Evolutionary conservation across 2,329 filamentous ascomycete genomes (phyloP), one percentile per base, ranked within the genome.

Genomic region (Colletotrichum sp.): DNA sequence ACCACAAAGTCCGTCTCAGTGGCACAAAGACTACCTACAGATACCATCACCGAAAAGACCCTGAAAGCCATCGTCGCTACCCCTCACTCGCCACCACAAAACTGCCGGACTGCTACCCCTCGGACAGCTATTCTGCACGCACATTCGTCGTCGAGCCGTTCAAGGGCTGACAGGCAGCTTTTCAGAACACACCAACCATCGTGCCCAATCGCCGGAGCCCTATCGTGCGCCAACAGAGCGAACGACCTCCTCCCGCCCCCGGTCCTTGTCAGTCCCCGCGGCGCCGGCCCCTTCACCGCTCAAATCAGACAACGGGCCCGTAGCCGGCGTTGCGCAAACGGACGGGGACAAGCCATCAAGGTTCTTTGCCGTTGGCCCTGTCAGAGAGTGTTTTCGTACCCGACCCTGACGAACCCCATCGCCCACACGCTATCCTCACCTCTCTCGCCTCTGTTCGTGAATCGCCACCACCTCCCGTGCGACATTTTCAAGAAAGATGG

Each of bases 251-350:
- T 55, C 32, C 30, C 57, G 32, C 55, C 69, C 72, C 73, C 63
- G 32, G 63, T 68, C 73, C 73, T 34, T 76, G 73, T 49, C 32
- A 60, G 59, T 26, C 64, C 59, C 49, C 34, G 72, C 69, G 69
- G 63, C 63, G 63, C 73, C 44, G 73, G 69, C 13, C n/a, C 63
- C 65, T 76, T 76, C 74, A 76, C 74, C 74, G 74, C 70, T 73
- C 32, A 76, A 76, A 73, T 60, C 70, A 69, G 64, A 63, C 57
- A 72, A 72, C 57, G 73, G 69, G 26, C 49, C 69, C 72, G 72
- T 68, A 57, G 24, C 64, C 69, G 64, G 64, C 32, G 16, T 32
- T 76, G 70, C 59, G 70, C 70, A 69, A 65, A 65, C 70, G 34
- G 64, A 73, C 44, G 57, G 64, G 71, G 73, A 26, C 21, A 60